Evolutionary conservation across 2,329 filamentous ascomycete species (phyloP).

Genomic region (Drechslerella dactyloides): DNA sequence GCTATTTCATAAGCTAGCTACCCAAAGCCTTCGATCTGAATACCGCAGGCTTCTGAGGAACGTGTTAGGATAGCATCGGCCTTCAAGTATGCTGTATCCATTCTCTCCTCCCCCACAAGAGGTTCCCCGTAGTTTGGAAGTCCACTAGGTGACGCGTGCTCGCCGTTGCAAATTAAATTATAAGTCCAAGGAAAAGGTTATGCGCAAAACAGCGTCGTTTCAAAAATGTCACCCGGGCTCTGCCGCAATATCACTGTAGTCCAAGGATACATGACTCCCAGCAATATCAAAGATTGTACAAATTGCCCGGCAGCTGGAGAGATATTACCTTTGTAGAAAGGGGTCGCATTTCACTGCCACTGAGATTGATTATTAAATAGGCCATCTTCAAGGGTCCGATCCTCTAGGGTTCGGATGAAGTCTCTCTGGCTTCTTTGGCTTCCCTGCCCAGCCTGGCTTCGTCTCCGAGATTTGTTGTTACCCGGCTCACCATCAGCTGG

Average conservation of each 20-base stretch:
- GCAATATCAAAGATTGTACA: background rate
- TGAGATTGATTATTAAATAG: constrained; percentile 78
- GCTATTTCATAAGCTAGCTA: background rate
- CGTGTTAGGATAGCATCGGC: too few relatives aligned
- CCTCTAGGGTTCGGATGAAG: constrained; percentile 93
- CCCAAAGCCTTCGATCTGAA: too few relatives aligned
- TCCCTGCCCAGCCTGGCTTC: constrained; percentile 43
- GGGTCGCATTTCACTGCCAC: constrained; percentile 65
- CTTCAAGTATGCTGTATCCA: too few relatives aligned
- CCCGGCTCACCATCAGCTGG: constrained; percentile 81
- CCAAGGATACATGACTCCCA: too few relatives aligned
- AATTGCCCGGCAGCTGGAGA: background rate
- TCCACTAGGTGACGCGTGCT: too few relatives aligned
- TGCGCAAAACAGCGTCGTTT: too few relatives aligned
- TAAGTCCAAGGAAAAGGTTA: too few relatives aligned
- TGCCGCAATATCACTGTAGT: too few relatives aligned
- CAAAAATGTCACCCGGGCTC: background rate
- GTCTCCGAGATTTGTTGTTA: constrained; percentile 64
- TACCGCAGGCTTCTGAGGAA: too few relatives aligned
- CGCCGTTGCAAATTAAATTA: too few relatives aligned
- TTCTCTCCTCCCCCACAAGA: too few relatives aligned
- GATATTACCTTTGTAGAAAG: background rate
- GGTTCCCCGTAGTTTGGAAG: too few relatives aligned
- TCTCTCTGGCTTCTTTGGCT: constrained; percentile 69
- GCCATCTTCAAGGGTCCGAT: constrained; percentile 90